Percentiles rank a stretch among this genome's conserved stretches.
Conservation (phyloP, 1,284 basidiomycete species). For the Phenoliferia sp. region DNA sequence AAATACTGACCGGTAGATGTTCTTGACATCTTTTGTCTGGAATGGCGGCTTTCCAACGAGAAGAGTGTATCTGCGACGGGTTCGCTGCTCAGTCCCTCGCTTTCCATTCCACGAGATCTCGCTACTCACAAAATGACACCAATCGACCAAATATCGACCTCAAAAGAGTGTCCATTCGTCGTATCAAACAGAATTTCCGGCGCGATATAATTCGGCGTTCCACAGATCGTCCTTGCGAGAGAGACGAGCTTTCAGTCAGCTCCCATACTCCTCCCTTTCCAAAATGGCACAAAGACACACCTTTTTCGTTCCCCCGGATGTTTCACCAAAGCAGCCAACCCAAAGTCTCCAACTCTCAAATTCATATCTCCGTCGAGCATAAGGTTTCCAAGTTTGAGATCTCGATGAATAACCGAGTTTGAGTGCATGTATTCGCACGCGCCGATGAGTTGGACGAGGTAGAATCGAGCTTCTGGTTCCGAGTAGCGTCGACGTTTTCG, state of each 20-base stretch:
- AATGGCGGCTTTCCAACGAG: conserved; percentile 92
- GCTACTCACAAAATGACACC: conserved; percentile 81
- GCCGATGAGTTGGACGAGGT: conserved; percentile 89
- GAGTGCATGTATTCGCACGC: conserved; percentile 96
- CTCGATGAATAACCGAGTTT: conserved; percentile 86
- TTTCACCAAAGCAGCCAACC: conserved; percentile 92
- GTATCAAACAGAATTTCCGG: conserved; percentile 96
- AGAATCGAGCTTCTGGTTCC: conserved; percentile 88
- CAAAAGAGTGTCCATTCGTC: conserved; percentile 92
- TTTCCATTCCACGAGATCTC: no score
- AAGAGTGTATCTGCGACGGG: conserved; percentile 64
- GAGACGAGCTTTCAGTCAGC: not conserved
- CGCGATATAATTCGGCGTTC: conserved; percentile 98
- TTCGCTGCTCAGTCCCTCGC: not conserved
- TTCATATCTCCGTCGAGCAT: conserved; percentile 91
- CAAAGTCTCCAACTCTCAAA: conserved; percentile 95
- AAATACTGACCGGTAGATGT: conserved; percentile 72
- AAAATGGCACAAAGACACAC: conserved; percentile 41
- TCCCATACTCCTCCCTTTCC: not conserved
- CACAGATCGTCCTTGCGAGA: conserved; percentile 72
- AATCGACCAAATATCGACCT: conserved; percentile 96
- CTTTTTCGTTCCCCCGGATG: conserved; percentile 95
- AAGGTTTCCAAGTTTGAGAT: conserved; percentile 91
- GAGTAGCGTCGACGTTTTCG: conserved; percentile 80
- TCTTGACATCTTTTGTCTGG: conserved; percentile 95